Evolutionary conservation across 2,329 filamentous ascomycete genomes (phyloP).

Genomic region (Onygenales sp.): DNA sequence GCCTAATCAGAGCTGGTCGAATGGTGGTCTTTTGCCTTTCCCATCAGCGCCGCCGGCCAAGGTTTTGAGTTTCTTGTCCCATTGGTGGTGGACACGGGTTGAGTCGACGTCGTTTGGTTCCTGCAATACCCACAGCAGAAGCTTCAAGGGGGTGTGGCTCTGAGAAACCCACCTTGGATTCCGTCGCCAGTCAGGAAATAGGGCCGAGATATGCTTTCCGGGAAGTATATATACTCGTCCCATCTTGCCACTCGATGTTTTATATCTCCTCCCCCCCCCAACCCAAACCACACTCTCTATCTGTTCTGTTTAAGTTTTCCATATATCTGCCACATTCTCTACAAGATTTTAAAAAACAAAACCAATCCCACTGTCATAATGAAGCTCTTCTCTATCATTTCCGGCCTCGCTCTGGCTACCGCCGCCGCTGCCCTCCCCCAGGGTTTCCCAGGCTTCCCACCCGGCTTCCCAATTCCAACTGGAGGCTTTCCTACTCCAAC

Average conservation of each 20-base stretch:
- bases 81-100: not conserved
- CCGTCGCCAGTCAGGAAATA: not conserved
- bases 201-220: not conserved
- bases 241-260: not conserved
- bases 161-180: not conserved
- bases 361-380: slow-evolving; percentile 4
- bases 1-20: not conserved
- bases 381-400: slow-evolving; percentile 5
- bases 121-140: not conserved
- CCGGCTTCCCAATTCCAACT: not conserved
- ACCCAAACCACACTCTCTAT: not conserved
- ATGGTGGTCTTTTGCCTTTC: not conserved
- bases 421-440: not conserved
- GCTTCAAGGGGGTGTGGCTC: not conserved
- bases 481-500: not conserved
- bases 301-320: not conserved
- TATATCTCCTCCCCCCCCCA: not conserved
- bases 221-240: not conserved
- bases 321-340: not conserved
- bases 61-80: not conserved
- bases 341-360: not conserved
- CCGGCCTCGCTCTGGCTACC: slow-evolving; percentile 2
- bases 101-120: not conserved
- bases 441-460: not conserved
- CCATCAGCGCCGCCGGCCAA: not conserved